Conservation (phyloP, 805 yeast genomes). For the Hanseniaspora clermontiae region DNA sequence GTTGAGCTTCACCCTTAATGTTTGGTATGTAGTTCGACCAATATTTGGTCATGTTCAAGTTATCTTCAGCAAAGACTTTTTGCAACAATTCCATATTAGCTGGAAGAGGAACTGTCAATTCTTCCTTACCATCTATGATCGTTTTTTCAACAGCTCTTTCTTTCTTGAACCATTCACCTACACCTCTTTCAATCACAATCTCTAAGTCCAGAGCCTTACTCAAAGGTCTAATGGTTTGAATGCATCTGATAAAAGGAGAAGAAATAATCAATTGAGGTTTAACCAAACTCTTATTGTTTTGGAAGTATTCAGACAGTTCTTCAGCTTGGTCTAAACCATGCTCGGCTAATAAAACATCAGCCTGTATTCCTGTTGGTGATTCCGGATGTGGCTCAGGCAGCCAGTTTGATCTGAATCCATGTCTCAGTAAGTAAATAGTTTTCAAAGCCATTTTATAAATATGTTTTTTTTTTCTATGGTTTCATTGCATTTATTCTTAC, state of each 20-base stretch:
- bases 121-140: constrained; percentile 2
- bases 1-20: constrained; percentile 58
- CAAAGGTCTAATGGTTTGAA: constrained; percentile 66
- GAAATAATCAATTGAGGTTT: constrained; percentile 60
- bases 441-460: constrained; percentile 33
- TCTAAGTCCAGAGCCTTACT: constrained; percentile 46
- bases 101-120: constrained; percentile 48
- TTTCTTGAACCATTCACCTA: constrained; percentile 87
- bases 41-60: constrained; percentile 35
- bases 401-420: constrained; percentile 89
- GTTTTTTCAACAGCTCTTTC: constrained; percentile 35
- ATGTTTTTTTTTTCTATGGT: too few species aligned
- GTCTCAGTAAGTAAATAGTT: constrained; percentile 63
- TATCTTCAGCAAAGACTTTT: constrained; percentile 37
- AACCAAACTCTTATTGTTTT: constrained; percentile 26
- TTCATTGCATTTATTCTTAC: too few species aligned
- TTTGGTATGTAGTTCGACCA: constrained; percentile 49
- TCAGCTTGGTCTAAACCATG: constrained; percentile 83
- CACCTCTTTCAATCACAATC: constrained; percentile 62
- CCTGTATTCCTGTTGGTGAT: constrained; percentile 77
- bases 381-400: constrained; percentile 56
- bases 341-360: constrained; percentile 77
- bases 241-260: constrained; percentile 82
- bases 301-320: constrained; percentile 51
- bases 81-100: constrained; percentile 39